Base-by-base conservation (phyloP, 345 rosid species). In the Eucalyptus victrix region DNA sequence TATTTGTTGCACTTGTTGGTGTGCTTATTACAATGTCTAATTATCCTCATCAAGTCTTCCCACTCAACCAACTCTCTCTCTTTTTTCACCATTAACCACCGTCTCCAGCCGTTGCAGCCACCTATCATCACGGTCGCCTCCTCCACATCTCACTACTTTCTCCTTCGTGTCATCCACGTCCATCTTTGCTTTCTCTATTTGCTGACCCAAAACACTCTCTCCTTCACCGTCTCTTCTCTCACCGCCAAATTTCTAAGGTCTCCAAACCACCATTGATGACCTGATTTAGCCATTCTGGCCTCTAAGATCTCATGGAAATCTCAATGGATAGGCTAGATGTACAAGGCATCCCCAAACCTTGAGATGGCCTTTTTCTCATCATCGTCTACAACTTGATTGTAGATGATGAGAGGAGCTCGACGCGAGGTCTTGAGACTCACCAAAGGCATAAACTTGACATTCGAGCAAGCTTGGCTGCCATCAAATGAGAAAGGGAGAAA, bases 41-140 rank as follows among this genome's bases (percentile, higher is more conserved):
- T 26, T 24, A 58, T 58, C n/a, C 16, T 58, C 8, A 12, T 58
- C 67, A 58, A 26, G n/a, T 26, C 67, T 58, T 26, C 67, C n/a
- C n/a, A 26, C 67, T 58, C 30, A 58, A 58, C 67, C 67, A 26
- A 58, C n/a, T n/a, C n/a, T 26, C 4, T 58, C 16, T 58, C 67
- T 58, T 58, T 58, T 14, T 24, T 58, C 67, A 58, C n/a, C 4
- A 58, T 26, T 58, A 58, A 4, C 67, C 67, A 58, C 8, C 67
- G 4, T 58, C 16, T 26, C 1, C 0, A 0, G n/a, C 67, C 7
- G 0, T 58, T 24, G 67, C 13, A 4, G n/a, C 67, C 67, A 58
- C n/a, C 14, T 58, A 12, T 24, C 67, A 58, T 58, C 67, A 58
- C 4, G 4, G n/a, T 58, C 16, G 4, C 67, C n/a, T 58, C 67